Evolutionary conservation across 345 rosid genomes (phyloP).

Genomic region (Sonneratia caseolaris): DNA sequence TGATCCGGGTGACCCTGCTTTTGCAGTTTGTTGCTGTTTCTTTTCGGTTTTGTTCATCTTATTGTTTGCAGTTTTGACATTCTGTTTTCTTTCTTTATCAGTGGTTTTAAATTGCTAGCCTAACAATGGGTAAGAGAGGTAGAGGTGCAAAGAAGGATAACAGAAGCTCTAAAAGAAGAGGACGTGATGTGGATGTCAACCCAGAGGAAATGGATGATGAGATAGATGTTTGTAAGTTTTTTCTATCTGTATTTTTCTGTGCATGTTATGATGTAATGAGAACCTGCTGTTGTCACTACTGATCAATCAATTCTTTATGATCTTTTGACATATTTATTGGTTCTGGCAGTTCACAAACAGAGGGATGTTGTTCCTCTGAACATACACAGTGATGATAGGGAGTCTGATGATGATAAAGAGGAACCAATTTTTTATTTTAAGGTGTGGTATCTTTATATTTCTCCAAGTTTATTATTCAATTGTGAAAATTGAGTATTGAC

Average conservation of each 20-base stretch:
- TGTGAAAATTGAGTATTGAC: not conserved
- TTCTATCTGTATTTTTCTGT: not conserved
- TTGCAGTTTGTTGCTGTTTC: no score
- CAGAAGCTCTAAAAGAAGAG: conserved; percentile 30
- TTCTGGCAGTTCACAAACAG: conserved; percentile 67
- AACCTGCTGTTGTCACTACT: no score
- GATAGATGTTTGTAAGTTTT: conserved; percentile 52
- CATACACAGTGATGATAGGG: conserved; percentile 43
- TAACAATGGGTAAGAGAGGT: conserved; percentile 56
- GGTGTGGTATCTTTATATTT: conserved; percentile 18
- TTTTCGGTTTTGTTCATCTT: no score
- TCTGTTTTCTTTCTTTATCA: not conserved
- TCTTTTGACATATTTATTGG: not conserved
- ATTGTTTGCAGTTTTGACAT: no score
- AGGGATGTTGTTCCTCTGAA: conserved; percentile 70
- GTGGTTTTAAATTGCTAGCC: not conserved
- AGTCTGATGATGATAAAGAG: conserved; percentile 62
- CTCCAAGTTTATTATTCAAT: not conserved
- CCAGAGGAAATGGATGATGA: conserved; percentile 53
- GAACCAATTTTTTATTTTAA: conserved; percentile 59
- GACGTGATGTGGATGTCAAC: conserved; percentile 22
- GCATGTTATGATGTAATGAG: not conserved
- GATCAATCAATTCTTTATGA: not conserved
- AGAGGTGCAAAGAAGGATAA: conserved; percentile 30
- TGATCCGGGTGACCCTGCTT: no score